Evolutionary conservation across 1,284 basidiomycete species (phyloP).

Genomic region (Leccinum pachyderme): DNA sequence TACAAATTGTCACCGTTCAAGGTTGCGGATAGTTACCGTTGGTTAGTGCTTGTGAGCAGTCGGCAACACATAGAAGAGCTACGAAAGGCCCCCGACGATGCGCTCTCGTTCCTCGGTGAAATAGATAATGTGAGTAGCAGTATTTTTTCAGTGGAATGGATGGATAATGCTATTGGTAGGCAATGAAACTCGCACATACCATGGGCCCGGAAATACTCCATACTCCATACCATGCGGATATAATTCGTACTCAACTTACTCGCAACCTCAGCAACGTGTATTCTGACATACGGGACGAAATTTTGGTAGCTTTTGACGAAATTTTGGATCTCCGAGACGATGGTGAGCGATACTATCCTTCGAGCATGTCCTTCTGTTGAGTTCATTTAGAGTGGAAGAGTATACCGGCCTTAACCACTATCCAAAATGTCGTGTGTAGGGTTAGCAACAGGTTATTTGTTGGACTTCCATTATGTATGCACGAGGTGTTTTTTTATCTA

Average conservation of each 20-base stretch:
- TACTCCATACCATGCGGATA: slow-evolving; percentile 29
- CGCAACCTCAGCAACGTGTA: slow-evolving; percentile 29
- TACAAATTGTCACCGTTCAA: slow-evolving; percentile 38
- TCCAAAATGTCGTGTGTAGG: slow-evolving; percentile 30
- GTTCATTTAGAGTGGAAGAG: slow-evolving; percentile 28
- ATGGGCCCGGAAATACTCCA: slow-evolving; percentile 25
- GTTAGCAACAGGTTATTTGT: slow-evolving; percentile 39
- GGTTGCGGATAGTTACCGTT: slow-evolving; percentile 36
- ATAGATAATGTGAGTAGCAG: slow-evolving; percentile 31
- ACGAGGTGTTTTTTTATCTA: not conserved
- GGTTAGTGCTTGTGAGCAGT: slow-evolving; percentile 41
- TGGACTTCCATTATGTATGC: slow-evolving; percentile 38
- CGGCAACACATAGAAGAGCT: slow-evolving; percentile 41
- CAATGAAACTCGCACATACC: slow-evolving; percentile 25
- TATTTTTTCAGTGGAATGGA: not conserved
- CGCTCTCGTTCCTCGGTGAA: slow-evolving; percentile 37
- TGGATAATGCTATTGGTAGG: slow-evolving; percentile 5
- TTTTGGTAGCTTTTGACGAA: slow-evolving; percentile 29
- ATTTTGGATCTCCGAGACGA: slow-evolving; percentile 11
- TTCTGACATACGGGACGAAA: slow-evolving; percentile 34
- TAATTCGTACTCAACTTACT: slow-evolving; percentile 30
- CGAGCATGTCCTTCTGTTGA: not conserved
- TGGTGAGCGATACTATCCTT: slow-evolving; percentile 11
- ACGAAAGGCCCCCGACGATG: slow-evolving; percentile 38
- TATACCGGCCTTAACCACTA: slow-evolving; percentile 14